Evolutionary conservation across 2,329 filamentous ascomycete species (phyloP), one percentile per base, ranked within the genome.

Genomic region (Bisporella sp.): DNA sequence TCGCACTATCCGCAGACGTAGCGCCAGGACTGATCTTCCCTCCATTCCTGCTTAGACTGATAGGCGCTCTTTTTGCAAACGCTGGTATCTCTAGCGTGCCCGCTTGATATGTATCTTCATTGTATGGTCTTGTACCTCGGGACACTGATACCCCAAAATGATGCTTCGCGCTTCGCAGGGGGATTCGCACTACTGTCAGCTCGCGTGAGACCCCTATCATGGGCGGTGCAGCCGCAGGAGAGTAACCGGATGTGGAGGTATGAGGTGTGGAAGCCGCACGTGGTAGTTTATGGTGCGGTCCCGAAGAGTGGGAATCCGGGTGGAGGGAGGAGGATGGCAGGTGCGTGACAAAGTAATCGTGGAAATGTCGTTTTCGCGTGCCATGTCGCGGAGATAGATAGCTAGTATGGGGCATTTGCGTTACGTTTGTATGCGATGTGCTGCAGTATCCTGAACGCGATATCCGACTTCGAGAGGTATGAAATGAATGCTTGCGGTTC

Each of bases 301-400:
- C 84, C 13, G 76, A 70, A 28, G 75, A 71, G 49, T 82, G 77
- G 35, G 87, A 87, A 68, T 97, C 92, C 6, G 93, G 92, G 61
- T 96, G 88, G 42, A 96, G 77, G 4, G 91, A 96, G 11, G 90
- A 95, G 13, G 90, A 95, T 4, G 93, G 92, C 1, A 99, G 79
- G 67, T 96, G 89, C 6, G 93, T 96, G 53, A 97, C 89, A 68
- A 99, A 99, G 73, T 99, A 97, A 61, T 95, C 90, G 72, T 96
- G 90, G 68, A 97, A 97, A 40, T 57, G 39, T 13, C 62, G 61
- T 28, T 37, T 52, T 46, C 49, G 54, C 41, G 39, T 31, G 11
- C 6, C n/a, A 29, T 48, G 54, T 6, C 30, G 29, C 21, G n/a
- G 41, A 5, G 44, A 11, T 45, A 31, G 46, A 5, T 41, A 13